phyloP scores from a whole-genome alignment of 345 rosid species.

The Linum lewisii region DNA sequence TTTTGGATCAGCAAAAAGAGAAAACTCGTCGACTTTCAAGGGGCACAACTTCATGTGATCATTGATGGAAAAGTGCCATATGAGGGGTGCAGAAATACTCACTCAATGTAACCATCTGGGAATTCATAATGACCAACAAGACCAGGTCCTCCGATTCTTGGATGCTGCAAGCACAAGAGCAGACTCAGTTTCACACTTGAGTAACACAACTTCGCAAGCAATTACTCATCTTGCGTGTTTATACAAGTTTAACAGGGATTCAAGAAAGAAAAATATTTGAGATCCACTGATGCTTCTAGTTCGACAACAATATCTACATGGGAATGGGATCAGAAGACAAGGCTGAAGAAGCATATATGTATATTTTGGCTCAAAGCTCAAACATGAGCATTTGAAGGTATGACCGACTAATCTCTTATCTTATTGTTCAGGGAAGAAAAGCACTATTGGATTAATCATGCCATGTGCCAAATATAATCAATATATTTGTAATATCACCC shows the following conservation, averaged over 20 bases:
- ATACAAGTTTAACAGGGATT: not conserved
- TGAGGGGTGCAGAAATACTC: conserved; percentile 22
- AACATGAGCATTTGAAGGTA: not conserved
- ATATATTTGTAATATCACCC: no score
- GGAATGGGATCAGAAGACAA: not conserved
- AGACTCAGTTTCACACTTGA: not conserved
- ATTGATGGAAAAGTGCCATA: not conserved
- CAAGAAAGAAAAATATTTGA: not conserved
- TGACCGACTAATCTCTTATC: not conserved
- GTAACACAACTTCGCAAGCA: no score
- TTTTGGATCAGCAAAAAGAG: not conserved
- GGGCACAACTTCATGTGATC: not conserved
- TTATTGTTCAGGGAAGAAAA: not conserved
- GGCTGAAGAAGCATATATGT: not conserved
- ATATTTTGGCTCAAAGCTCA: not conserved
- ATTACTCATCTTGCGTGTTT: no score
- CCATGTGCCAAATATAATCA: no score
- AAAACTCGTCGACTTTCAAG: not conserved
- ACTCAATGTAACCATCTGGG: conserved; percentile 76
- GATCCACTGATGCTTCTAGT: not conserved
- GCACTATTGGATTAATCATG: no score
- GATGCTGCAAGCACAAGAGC: conserved; percentile 43
- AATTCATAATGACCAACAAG: conserved; percentile 65
- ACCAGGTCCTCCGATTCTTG: conserved; percentile 89
- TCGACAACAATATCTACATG: not conserved